phyloP scores from a whole-genome alignment of 352 stramenopile genomes.

The Globisporangium nunn region DNA sequence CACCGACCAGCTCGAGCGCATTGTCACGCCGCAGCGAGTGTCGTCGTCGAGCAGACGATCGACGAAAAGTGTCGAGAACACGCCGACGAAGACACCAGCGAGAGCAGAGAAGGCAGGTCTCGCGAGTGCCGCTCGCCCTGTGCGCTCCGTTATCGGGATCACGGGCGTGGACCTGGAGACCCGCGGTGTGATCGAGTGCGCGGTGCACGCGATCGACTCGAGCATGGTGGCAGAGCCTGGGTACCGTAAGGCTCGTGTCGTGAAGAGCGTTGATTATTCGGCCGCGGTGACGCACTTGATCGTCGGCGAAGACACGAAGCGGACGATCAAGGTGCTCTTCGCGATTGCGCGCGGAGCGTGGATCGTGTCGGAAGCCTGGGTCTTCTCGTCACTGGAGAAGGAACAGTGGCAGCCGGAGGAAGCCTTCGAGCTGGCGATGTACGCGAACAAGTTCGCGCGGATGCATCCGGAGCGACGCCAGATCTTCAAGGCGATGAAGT shows the following conservation, averaged over 20 bases:
- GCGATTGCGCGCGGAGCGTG: constrained; percentile 71
- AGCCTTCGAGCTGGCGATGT: constrained; percentile 52
- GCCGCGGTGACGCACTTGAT: constrained; percentile 72
- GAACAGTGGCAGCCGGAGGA: constrained; percentile 66
- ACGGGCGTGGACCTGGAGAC: constrained; percentile 58
- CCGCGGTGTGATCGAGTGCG: constrained; percentile 58
- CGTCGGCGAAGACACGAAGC: constrained; percentile 53
- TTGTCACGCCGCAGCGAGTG: constrained; percentile 6
- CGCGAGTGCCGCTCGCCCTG: constrained; percentile 2
- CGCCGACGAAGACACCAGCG: constrained; percentile 6
- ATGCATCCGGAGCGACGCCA: constrained; percentile 38
- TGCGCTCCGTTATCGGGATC: constrained; percentile 67
- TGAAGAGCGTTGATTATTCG: constrained; percentile 71
- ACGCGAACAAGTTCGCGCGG: constrained; percentile 39
- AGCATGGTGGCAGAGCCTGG: constrained; percentile 37
- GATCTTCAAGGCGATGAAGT: constrained; percentile 56
- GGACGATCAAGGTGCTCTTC: constrained; percentile 83
- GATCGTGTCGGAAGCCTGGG: constrained; percentile 77
- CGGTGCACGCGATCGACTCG: constrained; percentile 71
- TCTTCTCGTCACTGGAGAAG: constrained; percentile 68
- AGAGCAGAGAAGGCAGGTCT: constrained; percentile 1
- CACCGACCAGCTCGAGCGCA: constrained; percentile 9
- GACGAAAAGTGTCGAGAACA: constrained; percentile 7
- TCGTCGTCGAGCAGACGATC: constrained; percentile 8
- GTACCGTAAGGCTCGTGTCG: constrained; percentile 62